Conservation (phyloP, 768 basidiomycete species). For the Lentinula guzmanii region DNA sequence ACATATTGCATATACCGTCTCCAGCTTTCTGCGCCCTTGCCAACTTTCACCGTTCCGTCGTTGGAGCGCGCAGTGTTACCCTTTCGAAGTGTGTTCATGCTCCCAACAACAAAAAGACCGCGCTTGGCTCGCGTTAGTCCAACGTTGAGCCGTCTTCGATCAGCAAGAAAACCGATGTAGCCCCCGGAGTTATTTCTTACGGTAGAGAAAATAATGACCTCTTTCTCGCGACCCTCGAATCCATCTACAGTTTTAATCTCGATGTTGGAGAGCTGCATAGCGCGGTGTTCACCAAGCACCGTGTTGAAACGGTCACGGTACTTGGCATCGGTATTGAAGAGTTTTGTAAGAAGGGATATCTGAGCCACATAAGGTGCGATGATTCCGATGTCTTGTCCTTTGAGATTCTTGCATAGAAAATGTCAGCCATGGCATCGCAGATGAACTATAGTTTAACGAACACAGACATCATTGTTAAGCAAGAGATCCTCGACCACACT, state of each 20-base stretch:
- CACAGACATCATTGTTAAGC: slow-evolving; percentile 56
- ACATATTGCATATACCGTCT: slow-evolving; percentile 54
- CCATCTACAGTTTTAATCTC: slow-evolving; percentile 94
- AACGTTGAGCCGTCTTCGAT: slow-evolving; percentile 82
- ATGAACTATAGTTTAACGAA: background rate
- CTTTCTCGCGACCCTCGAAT: slow-evolving; percentile 92
- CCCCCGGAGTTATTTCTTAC: slow-evolving; percentile 77
- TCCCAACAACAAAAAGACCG: slow-evolving; percentile 79
- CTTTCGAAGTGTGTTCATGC: slow-evolving; percentile 53
- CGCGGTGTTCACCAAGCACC: slow-evolving; percentile 61
- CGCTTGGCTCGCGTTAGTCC: slow-evolving; percentile 86
- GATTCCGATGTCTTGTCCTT: slow-evolving; percentile 78
- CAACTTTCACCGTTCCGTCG: slow-evolving; percentile 18
- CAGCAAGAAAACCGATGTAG: slow-evolving; percentile 84
- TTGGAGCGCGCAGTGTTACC: slow-evolving; percentile 28
- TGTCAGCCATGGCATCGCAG: background rate
- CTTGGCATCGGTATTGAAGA: slow-evolving; percentile 51
- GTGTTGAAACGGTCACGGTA: slow-evolving; percentile 48
- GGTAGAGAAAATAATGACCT: slow-evolving; percentile 87
- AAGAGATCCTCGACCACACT: slow-evolving; percentile 81
- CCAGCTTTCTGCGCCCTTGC: slow-evolving; percentile 52
- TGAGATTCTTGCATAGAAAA: slow-evolving; percentile 38
- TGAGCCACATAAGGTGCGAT: slow-evolving; percentile 92
- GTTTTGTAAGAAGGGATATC: slow-evolving; percentile 64
- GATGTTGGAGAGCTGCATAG: slow-evolving; percentile 56